Base-by-base conservation (phyloP, 768 basidiomycete species). In the Suillus occidentalis region DNA sequence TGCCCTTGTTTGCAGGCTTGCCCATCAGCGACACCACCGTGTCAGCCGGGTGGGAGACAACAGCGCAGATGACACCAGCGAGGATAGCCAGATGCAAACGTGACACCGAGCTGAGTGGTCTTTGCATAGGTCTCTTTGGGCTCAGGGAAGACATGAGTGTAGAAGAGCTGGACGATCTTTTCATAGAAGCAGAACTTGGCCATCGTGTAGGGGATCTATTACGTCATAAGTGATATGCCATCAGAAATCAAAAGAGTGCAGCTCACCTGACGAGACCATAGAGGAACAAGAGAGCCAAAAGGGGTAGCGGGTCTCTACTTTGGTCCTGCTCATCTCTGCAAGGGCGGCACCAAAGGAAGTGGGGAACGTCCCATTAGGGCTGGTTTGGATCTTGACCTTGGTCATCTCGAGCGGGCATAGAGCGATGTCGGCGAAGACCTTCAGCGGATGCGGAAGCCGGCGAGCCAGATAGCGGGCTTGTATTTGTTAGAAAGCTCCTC, bases 161-260 rank as follows among this genome's bases (percentile, higher is more conserved):
- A 94, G 83, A 96, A 95, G 71, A 91, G 76, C 73, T 88, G 84
- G 76, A 91, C 92, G 71, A 91, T 91, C 84, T 89, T 89, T 78
- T 95, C 94, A 77, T 89, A 96, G 86, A 93, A 94, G 87, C 87
- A 94, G 87, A 97, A 97, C 81, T 97, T 97, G 83, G 95, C 95
- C 95, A 97, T 96, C 73, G 95, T 97, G 85, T 97, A 97, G 62
- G 95, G 95, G 73, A 97, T 95, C 91, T 97, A 66, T 37, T 55
- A 25, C 9, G 55, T 52, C 12, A 37, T 62, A 4, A 58, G 52
- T 22, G 63, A 49, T 8, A 18, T 12, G 3, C 31, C 39, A 5
- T 42, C 50, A 3, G 42, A n/a, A 31, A 61, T 43, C 50, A 58
- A 18, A 57, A 8, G 22, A 20, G 14, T 20, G 20, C 14, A 36